Conservation (phyloP, 495 filamentous ascomycete genomes). For the Chaetomium tenue region DNA sequence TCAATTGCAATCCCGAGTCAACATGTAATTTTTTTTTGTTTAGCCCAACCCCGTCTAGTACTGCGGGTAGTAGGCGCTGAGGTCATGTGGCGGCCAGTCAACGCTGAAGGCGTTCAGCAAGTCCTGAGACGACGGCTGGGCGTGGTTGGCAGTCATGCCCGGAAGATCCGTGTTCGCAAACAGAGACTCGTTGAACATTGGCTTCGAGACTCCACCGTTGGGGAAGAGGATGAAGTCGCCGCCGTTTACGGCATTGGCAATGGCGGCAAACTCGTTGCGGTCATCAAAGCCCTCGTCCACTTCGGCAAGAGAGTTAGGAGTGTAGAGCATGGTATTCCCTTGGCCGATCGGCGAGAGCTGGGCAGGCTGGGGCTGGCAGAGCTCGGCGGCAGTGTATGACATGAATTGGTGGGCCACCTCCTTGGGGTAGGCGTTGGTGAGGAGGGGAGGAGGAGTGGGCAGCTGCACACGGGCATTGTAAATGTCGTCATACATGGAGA, state of each 20-base stretch:
- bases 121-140: conserved; percentile 45
- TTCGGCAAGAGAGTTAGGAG: conserved; percentile 52
- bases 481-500: conserved; percentile 55
- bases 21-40: no score
- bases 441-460: conserved; percentile 40
- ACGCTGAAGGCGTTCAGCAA: conserved; percentile 37
- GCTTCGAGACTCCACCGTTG: conserved; percentile 29
- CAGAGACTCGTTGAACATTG: conserved; percentile 37
- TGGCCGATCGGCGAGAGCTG: conserved; percentile 64
- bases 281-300: conserved; percentile 54
- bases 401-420: conserved; percentile 38
- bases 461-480: conserved; percentile 51
- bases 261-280: conserved; percentile 27
- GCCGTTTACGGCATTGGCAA: conserved; percentile 25
- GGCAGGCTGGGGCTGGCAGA: conserved; percentile 40
- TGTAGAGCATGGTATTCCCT: conserved; percentile 62
- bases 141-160: conserved; percentile 40
- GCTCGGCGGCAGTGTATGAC: conserved; percentile 35
- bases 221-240: conserved; percentile 41
- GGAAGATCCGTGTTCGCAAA: conserved; percentile 39
- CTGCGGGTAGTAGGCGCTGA: conserved; percentile 30
- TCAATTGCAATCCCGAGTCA: not conserved
- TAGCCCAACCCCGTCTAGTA: conserved; percentile 16
- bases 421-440: conserved; percentile 41
- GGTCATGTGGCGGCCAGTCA: conserved; percentile 45